phyloP scores from a whole-genome alignment of 352 stramenopile species.

The Pythium aphanidermatum region DNA sequence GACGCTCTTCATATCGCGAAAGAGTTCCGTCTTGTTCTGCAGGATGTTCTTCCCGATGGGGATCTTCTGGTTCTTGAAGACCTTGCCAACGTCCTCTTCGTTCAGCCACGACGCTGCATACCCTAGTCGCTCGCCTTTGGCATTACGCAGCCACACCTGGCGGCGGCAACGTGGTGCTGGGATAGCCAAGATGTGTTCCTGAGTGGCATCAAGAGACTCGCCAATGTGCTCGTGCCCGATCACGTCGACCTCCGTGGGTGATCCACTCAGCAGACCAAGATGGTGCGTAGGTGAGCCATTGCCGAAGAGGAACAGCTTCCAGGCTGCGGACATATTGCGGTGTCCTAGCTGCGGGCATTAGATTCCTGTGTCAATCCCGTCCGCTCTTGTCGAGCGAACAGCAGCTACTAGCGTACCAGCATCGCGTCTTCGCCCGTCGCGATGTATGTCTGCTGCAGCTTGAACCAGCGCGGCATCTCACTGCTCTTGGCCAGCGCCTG shows the following conservation, averaged over 20 bases:
- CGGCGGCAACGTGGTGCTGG: slow-evolving; percentile 49
- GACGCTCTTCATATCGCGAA: slow-evolving; percentile 80
- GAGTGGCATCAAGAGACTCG: slow-evolving; percentile 30
- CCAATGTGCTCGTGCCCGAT: slow-evolving; percentile 55
- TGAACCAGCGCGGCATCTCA: no score
- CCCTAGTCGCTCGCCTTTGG: slow-evolving; percentile 57
- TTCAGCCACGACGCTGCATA: slow-evolving; percentile 81
- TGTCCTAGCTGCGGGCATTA: slow-evolving; percentile 32
- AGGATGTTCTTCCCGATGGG: slow-evolving; percentile 82
- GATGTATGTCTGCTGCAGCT: slow-evolving; percentile 26
- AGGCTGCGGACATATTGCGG: slow-evolving; percentile 56
- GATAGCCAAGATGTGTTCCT: slow-evolving; percentile 41
- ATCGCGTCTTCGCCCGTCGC: slow-evolving; percentile 27
- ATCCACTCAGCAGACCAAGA: slow-evolving; percentile 67
- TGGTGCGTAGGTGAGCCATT: slow-evolving; percentile 82
- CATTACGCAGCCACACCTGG: slow-evolving; percentile 78
- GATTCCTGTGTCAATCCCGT: neutral
- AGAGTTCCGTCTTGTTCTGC: slow-evolving; percentile 79
- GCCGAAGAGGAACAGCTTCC: slow-evolving; percentile 77
- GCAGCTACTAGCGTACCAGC: slow-evolving; percentile 27
- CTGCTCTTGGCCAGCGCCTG: no score
- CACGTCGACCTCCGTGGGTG: slow-evolving; percentile 71
- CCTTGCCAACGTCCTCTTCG: slow-evolving; percentile 49
- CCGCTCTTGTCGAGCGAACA: slow-evolving; percentile 25
- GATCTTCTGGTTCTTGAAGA: slow-evolving; percentile 77